Evolutionary conservation across 768 basidiomycete species (phyloP).

Genomic region (Amylocystis lapponica): DNA sequence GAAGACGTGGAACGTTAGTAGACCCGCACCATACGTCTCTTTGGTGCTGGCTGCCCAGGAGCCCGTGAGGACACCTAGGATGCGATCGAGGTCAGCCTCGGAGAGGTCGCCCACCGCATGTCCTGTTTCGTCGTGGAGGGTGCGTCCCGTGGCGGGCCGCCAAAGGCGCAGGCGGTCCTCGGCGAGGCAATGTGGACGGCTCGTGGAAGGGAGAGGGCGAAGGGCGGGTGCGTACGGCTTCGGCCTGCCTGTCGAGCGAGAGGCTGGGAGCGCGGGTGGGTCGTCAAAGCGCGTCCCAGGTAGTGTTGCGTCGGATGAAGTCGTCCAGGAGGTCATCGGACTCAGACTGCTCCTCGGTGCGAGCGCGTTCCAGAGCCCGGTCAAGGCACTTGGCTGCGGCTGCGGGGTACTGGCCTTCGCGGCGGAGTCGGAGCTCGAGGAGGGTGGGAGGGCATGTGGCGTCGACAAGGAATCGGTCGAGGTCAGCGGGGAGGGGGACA

Average conservation of each 20-base stretch:
- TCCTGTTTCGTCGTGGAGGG: not conserved
- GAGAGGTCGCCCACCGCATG: not conserved
- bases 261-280: not conserved
- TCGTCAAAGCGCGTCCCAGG: not conserved
- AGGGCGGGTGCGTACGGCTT: too few relatives aligned
- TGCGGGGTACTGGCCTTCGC: not conserved
- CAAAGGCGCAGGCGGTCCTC: not conserved
- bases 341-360: not conserved
- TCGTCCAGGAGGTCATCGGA: not conserved
- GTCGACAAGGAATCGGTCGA: constrained; percentile 6
- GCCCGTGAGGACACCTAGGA: too few relatives aligned
- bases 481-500: constrained; percentile 1
- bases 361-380: not conserved
- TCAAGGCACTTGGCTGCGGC: not conserved
- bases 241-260: too few relatives aligned
- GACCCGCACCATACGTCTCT: constrained; percentile 32
- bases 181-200: not conserved
- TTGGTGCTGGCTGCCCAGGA: too few relatives aligned
- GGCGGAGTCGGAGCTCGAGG: not conserved
- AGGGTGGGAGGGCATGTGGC: not conserved
- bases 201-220: too few relatives aligned
- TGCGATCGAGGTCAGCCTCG: not conserved
- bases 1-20: constrained; percentile 33
- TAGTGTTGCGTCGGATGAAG: not conserved
- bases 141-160: not conserved